phyloP scores from a whole-genome alignment of 495 filamentous ascomycete species.

The Daldinia childiae region DNA sequence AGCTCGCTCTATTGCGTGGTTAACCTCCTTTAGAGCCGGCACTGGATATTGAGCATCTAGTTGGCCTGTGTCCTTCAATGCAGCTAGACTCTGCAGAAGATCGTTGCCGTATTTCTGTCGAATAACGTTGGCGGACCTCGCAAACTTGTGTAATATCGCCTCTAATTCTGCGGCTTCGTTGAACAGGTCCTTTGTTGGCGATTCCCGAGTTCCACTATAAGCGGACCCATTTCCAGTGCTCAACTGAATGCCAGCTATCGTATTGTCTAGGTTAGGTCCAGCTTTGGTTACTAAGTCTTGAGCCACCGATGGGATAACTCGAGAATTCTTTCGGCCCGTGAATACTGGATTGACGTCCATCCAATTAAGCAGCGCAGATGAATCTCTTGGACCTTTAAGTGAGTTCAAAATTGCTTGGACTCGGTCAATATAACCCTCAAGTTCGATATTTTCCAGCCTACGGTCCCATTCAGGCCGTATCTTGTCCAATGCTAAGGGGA shows the following conservation, averaged over 20 bases:
- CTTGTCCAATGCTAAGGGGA: conserved; percentile 47
- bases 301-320: conserved; percentile 9
- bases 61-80: conserved; percentile 34
- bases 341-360: not conserved
- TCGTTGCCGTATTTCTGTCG: conserved; percentile 53
- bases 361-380: not conserved
- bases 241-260: not conserved
- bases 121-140: conserved; percentile 43
- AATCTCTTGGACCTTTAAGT: conserved; percentile 1
- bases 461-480: conserved; percentile 61
- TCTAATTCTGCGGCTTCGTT: conserved; percentile 46
- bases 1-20: conserved; percentile 34
- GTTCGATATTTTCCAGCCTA: conserved; percentile 55
- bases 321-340: conserved; percentile 8
- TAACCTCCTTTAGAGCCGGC: conserved; percentile 34
- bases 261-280: not conserved
- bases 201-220: too few relatives aligned
- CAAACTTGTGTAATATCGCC: conserved; percentile 45
- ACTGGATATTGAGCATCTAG: conserved; percentile 1
- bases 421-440: conserved; percentile 53
- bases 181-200: not conserved
- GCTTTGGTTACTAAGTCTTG: conserved; percentile 18
- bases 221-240: not conserved
- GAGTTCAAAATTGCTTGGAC: conserved; percentile 53
- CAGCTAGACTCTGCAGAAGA: conserved; percentile 49